Base-by-base conservation (phyloP, 768 basidiomycete genomes). In the Boletus subparvulus region DNA sequence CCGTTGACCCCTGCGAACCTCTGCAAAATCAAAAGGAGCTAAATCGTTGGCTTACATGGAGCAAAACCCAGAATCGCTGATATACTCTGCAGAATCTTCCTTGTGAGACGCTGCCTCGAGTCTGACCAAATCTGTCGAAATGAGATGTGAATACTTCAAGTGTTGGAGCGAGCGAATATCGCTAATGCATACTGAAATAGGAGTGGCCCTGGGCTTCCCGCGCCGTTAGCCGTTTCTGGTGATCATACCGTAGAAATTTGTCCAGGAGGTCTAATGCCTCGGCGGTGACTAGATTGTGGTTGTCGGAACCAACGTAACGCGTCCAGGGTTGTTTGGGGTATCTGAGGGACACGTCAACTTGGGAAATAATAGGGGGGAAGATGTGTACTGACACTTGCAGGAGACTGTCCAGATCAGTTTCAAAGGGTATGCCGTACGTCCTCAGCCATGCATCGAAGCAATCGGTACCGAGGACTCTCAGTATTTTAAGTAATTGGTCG, bases 261-360 rank as follows among this genome's bases (percentile, higher is more conserved):
- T 88, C 87, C 45, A 89, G 70, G 52, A 88, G 79, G 66, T 87
- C 86, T 56, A 87, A 70, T 5, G 82, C 85, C 61, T 88, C 87
- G 54, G 80, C 73, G 12, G 84, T 82, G 55, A 83, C 83, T 52
- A 81, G 78, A 37, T 73, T 69, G 60, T 83, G 83, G 64, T 83
- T 86, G 54, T 85, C 84, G 19, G 76, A 67, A 40, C 77, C 84
- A 59, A 83, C 74, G 72, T 83, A 87, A 52, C 82, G 75, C 8
- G 78, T 70, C 87, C 87, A 89, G n/a, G 83, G 77, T 65, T 85
- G 82, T 58, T 78, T 81, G 52, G 81, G 76, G 66, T 88, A 87
- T 61, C 82, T 82, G 39, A 24, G 30, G 24, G 28, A 39, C 45
- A 12, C 10, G 52, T 51, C 39, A 54, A 41, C 50, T 47, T 39